A percentile compares a stretch with the other conserved stretches of the same genome.
Evolutionary conservation across 768 basidiomycete genomes (phyloP).

Genomic region (Termitomyces sp.): DNA sequence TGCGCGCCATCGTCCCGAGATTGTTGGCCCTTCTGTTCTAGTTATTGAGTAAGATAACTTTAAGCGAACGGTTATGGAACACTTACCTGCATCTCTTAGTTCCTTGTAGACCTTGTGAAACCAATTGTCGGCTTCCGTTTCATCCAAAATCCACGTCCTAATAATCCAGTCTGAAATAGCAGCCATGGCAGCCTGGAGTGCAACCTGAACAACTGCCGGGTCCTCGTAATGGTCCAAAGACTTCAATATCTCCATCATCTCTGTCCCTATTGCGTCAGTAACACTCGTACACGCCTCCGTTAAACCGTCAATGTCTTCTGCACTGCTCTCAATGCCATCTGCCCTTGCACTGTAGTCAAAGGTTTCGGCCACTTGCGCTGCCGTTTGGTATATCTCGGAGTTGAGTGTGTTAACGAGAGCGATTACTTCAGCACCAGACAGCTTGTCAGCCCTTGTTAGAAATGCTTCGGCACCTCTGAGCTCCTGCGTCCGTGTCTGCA

Average conservation of each 20-base stretch:
- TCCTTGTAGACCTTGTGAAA: constrained; percentile 28
- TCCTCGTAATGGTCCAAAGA: constrained; percentile 32
- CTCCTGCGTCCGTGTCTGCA: constrained; percentile 22
- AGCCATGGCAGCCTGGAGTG: constrained; percentile 37
- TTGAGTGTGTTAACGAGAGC: constrained; percentile 39
- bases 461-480: constrained; percentile 39
- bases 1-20: constrained; percentile 39
- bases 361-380: constrained; percentile 39
- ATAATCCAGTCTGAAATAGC: constrained; percentile 46
- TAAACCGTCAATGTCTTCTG: constrained; percentile 14
- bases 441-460: constrained; percentile 34
- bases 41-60: not conserved
- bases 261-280: constrained; percentile 22
- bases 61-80: not conserved
- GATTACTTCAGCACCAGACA: constrained; percentile 39
- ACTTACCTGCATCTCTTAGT: constrained; percentile 29
- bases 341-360: constrained; percentile 20
- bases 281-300: constrained; percentile 21
- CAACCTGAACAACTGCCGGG: constrained; percentile 35
- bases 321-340: not conserved
- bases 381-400: constrained; percentile 40
- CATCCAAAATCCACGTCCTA: constrained; percentile 45
- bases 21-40: constrained; percentile 33
- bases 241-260: constrained; percentile 34
- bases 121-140: constrained; percentile 39